A percentile compares a stretch with the other conserved stretches of the same genome.
Conservation (phyloP, 1,139 yeast species). For the Candida sp. region DNA sequence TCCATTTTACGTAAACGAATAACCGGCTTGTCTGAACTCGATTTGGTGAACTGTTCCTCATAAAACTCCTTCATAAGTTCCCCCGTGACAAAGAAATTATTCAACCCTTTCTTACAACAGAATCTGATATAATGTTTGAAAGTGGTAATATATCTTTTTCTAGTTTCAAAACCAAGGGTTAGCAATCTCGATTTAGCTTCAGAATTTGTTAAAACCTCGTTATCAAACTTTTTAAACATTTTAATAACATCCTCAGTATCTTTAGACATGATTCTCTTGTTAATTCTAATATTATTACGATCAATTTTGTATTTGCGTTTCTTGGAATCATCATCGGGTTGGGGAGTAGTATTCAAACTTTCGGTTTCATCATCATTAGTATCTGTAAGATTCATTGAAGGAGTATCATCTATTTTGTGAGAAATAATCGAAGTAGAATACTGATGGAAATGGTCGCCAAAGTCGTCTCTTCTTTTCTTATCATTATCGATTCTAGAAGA, state of each 20-base stretch:
- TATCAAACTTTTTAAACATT: conserved; percentile 15
- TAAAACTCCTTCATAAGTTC: conserved; percentile 15
- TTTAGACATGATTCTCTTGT: conserved; percentile 14
- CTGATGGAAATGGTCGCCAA: background rate
- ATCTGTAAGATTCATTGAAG: conserved; percentile 6
- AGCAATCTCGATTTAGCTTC: conserved; percentile 13
- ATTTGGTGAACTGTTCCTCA: conserved; percentile 12
- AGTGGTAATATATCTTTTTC: conserved; percentile 14
- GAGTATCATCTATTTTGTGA: conserved; percentile 13
- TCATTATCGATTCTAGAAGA: background rate
- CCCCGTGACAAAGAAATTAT: conserved; percentile 14
- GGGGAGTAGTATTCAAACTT: conserved; percentile 2
- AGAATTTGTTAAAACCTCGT: conserved; percentile 12
- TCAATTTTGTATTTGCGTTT: conserved; percentile 13
- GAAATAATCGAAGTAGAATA: conserved; percentile 12
- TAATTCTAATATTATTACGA: conserved; percentile 13
- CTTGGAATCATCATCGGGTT: background rate
- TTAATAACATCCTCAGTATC: conserved; percentile 14
- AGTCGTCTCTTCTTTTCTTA: background rate
- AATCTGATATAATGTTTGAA: conserved; percentile 14
- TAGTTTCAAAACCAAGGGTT: conserved; percentile 14
- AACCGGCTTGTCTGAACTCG: conserved; percentile 12
- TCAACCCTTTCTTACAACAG: conserved; percentile 12
- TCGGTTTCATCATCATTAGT: conserved; percentile 2
- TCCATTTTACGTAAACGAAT: conserved; percentile 15